Evolutionary conservation across 768 basidiomycete species (phyloP).

Genomic region (Steccherinum ochraceum): DNA sequence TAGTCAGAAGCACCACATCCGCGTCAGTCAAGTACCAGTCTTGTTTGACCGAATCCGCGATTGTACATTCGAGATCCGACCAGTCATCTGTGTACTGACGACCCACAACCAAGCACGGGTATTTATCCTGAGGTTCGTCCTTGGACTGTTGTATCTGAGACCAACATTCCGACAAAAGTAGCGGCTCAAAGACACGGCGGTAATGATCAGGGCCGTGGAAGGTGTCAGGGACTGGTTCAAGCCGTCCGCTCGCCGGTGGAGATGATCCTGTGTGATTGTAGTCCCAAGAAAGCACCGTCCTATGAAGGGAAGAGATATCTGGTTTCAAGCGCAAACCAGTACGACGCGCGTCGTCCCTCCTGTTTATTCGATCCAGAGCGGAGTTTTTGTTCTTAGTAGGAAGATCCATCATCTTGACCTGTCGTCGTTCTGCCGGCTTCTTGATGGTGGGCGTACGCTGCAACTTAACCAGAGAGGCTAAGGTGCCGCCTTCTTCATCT

Average conservation of each 20-base stretch:
- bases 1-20: conserved; percentile 77
- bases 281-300: conserved; percentile 78
- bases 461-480: conserved; percentile 51
- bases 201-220: conserved; percentile 69
- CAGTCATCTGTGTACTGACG: conserved; percentile 77
- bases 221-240: conserved; percentile 48
- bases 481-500: conserved; percentile 29
- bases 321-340: conserved; percentile 72
- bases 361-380: conserved; percentile 42
- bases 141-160: conserved; percentile 77
- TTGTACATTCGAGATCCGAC: conserved; percentile 67
- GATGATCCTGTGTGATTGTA: conserved; percentile 60
- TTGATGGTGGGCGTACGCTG: conserved; percentile 56
- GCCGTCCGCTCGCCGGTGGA: conserved; percentile 43
- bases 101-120: conserved; percentile 58
- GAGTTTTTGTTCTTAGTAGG: conserved; percentile 36
- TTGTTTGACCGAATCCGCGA: conserved; percentile 51
- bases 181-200: conserved; percentile 70
- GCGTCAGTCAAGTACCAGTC: conserved; percentile 77
- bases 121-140: conserved; percentile 48
- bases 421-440: conserved; percentile 52
- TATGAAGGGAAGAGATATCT: conserved; percentile 74
- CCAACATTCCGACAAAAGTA: conserved; percentile 89
- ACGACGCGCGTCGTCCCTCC: conserved; percentile 56
- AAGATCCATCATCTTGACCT: conserved; percentile 57